phyloP scores from a whole-genome alignment of 441 rosid species.

The Rhodomyrtus psidioides region DNA sequence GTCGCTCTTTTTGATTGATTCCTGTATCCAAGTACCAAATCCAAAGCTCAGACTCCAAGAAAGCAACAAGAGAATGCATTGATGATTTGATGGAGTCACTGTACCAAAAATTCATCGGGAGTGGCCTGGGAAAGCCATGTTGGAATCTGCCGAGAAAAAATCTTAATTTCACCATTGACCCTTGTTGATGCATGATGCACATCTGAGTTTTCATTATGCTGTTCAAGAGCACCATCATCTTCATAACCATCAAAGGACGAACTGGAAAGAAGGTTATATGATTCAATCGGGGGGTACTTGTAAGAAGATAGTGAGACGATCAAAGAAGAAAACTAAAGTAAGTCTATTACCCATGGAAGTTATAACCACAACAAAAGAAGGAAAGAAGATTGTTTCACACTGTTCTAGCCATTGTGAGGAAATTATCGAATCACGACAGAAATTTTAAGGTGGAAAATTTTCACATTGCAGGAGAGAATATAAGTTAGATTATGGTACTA shows the following conservation, averaged over 20 bases:
- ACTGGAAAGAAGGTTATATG: constrained; percentile 24
- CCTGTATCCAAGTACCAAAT: constrained; percentile 39
- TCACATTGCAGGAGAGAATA: neutral
- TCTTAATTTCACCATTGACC: constrained; percentile 44
- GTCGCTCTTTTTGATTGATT: constrained; percentile 80
- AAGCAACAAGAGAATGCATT: neutral
- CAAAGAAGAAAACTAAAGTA: neutral
- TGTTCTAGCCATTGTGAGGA: neutral
- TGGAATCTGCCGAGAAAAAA: constrained; percentile 52
- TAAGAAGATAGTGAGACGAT: neutral
- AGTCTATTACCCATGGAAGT: neutral
- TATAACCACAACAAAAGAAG: neutral
- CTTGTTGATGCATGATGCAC: constrained; percentile 24
- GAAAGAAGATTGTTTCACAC: neutral
- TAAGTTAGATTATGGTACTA: neutral
- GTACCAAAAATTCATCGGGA: constrained; percentile 94
- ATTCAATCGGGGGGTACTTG: neutral
- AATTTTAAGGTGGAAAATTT: neutral
- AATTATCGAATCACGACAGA: neutral
- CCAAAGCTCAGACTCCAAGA: constrained; percentile 11
- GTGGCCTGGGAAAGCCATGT: constrained; percentile 82
- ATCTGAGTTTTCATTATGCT: constrained; percentile 48
- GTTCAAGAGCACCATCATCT: constrained; percentile 53
- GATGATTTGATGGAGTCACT: constrained; percentile 5
- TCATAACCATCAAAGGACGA: constrained; percentile 82